These are phyloP conservation scores for Schwanniomyces sp. DNA, from an alignment of 805 yeast species.

Conservation along the genomic window DNA sequence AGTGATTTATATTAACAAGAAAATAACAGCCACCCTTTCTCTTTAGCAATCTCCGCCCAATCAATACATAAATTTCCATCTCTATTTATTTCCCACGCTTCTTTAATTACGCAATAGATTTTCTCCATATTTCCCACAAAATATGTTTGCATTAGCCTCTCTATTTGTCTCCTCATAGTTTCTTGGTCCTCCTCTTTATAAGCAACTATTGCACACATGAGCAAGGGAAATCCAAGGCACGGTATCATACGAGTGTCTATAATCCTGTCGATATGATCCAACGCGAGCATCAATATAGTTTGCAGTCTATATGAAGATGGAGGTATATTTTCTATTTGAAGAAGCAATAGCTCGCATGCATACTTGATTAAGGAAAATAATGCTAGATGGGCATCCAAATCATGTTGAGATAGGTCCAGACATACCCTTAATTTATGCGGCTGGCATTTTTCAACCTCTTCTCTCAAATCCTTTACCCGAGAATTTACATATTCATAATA, in stretches of 20 bases:
- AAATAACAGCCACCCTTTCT: slow-evolving; percentile 20
- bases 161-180: slow-evolving; percentile 14
- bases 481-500: background rate
- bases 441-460: background rate
- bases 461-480: background rate
- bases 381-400: slow-evolving; percentile 7
- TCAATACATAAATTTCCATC: slow-evolving; percentile 14
- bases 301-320: slow-evolving; percentile 13
- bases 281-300: slow-evolving; percentile 5
- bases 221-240: slow-evolving; percentile 17
- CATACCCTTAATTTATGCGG: background rate
- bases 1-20: background rate
- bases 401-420: background rate
- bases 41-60: slow-evolving; percentile 24
- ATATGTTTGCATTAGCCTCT: slow-evolving; percentile 8
- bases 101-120: slow-evolving; percentile 13
- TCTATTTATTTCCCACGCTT: slow-evolving; percentile 18
- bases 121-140: slow-evolving; percentile 17
- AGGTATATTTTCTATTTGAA: slow-evolving; percentile 10
- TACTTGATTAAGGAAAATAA: slow-evolving; percentile 12
- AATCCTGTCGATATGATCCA: slow-evolving; percentile 12
- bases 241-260: slow-evolving; percentile 13
- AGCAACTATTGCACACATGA: slow-evolving; percentile 27
- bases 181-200: slow-evolving; percentile 15
- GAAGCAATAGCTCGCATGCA: slow-evolving; percentile 13